phyloP scores from a whole-genome alignment of 2,329 filamentous ascomycete genomes.

The Pyrenochaeta sp. region DNA sequence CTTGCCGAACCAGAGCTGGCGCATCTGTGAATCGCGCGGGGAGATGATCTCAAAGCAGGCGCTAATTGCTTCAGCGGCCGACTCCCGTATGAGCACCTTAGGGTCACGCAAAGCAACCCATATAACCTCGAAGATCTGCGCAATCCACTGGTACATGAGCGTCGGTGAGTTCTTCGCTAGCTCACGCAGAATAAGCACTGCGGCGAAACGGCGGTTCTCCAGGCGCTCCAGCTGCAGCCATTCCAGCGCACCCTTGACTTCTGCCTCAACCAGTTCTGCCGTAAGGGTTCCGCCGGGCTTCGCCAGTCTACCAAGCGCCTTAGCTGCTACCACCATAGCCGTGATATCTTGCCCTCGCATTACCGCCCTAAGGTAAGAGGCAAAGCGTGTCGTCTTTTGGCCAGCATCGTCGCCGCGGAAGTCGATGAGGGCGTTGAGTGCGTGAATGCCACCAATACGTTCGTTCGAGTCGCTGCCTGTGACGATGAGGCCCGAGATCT shows the following conservation, averaged over 20 bases:
- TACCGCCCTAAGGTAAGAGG: conserved; percentile 86
- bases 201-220: conserved; percentile 91
- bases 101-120: conserved; percentile 93
- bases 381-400: conserved; percentile 93
- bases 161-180: conserved; percentile 93
- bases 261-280: conserved; percentile 93
- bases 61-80: conserved; percentile 90
- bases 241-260: conserved; percentile 94
- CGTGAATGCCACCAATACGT: conserved; percentile 88
- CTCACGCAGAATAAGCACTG: conserved; percentile 89
- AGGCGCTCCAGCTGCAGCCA: conserved; percentile 96
- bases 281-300: conserved; percentile 92
- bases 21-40: conserved; percentile 87
- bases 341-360: conserved; percentile 89
- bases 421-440: conserved; percentile 91
- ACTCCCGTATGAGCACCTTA: conserved; percentile 89
- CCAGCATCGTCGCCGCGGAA: conserved; percentile 95
- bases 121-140: conserved; percentile 93
- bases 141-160: conserved; percentile 92
- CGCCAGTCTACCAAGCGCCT: conserved; percentile 88
- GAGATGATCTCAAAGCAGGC: conserved; percentile 96
- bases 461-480: conserved; percentile 88
- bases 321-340: conserved; percentile 89
- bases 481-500: conserved; percentile 77
- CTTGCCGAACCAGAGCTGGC: conserved; percentile 85